Base-by-base conservation (phyloP, 2,329 filamentous ascomycete genomes). In the Fonsecaea pugnacius region DNA sequence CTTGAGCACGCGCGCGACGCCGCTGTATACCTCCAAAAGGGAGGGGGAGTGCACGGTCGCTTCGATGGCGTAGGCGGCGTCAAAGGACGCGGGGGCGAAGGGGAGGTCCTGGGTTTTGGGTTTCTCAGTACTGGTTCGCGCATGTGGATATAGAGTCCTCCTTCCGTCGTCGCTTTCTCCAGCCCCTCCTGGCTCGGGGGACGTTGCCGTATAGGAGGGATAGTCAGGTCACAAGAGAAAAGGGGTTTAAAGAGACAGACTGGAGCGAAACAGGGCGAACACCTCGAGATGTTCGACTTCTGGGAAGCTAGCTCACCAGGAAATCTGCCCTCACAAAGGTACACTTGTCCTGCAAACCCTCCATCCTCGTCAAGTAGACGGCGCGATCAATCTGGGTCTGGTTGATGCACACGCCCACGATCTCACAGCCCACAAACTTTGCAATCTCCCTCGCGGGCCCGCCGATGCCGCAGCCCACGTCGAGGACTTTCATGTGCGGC, bases 401-500 rank as follows among this genome's bases (percentile, higher is more conserved):
- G 53, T 74, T 75, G 55, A 72, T 73, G 12, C 68, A 74, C 16
- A 75, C 27, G 0, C 73, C 74, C 0, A 72, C 69, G 9, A 75
- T 68, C 21, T 71, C 61, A 36, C 70, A 72, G 4, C 73, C 72
- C 1, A 70, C 69, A 43, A 74, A 71, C 0, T 55, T 68, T 7
- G 73, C 72, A 16, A 75, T 73, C 58, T 74, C 71, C 9, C 73
- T 57, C 1, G 73, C 72, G 1, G 73, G 73, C 3, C 68, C 70
- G 9, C 73, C 73, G 33, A 75, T 70, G 4, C 74, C 74, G 48
- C 74, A 75, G 5, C 73, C 74, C 27, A 75, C 72, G 55, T 75
- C 74, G 8, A 75, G 66, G 2, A 75, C 71, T 30, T 67, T 69
- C 71, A 72, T 73, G 14, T 64, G 64, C 2, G 66, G 54, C 24